Evolutionary conservation across 2,329 filamentous ascomycete genomes (phyloP).

Genomic region (Metarhizium rileyi): DNA sequence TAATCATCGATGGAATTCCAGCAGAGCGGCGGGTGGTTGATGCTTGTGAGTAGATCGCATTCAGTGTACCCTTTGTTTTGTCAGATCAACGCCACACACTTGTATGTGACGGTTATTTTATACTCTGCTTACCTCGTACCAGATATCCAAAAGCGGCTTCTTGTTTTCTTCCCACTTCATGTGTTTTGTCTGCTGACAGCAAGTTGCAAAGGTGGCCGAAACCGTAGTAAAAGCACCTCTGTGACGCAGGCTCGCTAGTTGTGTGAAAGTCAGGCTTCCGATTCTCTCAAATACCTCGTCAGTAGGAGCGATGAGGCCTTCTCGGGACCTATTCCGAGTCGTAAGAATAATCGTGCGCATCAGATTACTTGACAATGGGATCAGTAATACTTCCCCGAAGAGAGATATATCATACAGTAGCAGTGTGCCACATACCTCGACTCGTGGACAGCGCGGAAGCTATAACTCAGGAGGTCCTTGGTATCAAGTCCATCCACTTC

Average conservation of each 20-base stretch:
- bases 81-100: neutral
- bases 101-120: neutral
- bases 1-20: slow-evolving; percentile 79
- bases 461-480: slow-evolving; percentile 88
- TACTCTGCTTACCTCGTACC: slow-evolving; percentile 57
- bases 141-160: slow-evolving; percentile 46
- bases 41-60: slow-evolving; percentile 63
- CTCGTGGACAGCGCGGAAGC: slow-evolving; percentile 90
- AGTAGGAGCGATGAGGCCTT: slow-evolving; percentile 37
- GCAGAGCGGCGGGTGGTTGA: slow-evolving; percentile 86
- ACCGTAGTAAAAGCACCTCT: slow-evolving; percentile 91
- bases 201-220: slow-evolving; percentile 73
- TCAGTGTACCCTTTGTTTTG: slow-evolving; percentile 50
- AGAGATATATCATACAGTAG: neutral
- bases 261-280: slow-evolving; percentile 67
- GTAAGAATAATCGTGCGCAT: slow-evolving; percentile 53
- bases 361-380: slow-evolving; percentile 47
- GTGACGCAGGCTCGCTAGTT: slow-evolving; percentile 76
- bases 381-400: neutral
- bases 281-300: slow-evolving; percentile 51
- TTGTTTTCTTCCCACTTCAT: slow-evolving; percentile 21
- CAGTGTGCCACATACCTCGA: slow-evolving; percentile 53
- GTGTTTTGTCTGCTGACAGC: slow-evolving; percentile 57
- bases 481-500: slow-evolving; percentile 63
- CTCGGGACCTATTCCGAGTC: slow-evolving; percentile 34